Base-by-base conservation (phyloP, 2,329 filamentous ascomycete species). In the Onygena corvina region DNA sequence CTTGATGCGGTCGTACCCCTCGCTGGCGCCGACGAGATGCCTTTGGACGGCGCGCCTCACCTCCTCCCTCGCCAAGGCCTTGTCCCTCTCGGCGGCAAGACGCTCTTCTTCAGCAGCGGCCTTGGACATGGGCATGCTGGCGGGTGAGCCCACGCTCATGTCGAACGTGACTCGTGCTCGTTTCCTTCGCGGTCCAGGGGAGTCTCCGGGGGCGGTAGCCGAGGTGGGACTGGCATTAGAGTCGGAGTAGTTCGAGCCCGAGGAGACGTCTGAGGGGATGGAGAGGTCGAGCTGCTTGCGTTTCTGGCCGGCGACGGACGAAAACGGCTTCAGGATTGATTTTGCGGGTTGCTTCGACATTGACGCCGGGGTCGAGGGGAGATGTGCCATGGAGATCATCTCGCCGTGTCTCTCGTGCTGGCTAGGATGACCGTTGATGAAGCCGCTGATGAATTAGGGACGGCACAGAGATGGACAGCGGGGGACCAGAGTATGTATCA, bases 61-160 rank as follows among this genome's bases (percentile, higher is more conserved):
- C 60, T 81, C 77, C 60, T 81, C 77, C 48, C 74, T 74, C 48
- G 81, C 71, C 44, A 81, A 67, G 42, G 76, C 73, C 50, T 70
- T 63, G 50, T 72, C 74, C 65, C 79, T 79, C 54, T 75, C 73
- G 18, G 44, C 25, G 9, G 44, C 47, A 42, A 35, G 38, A 21
- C n/a, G n/a, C 21, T 21, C 30, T n/a, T 34, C 11, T 20, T 4
- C 6, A 18, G 11, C 4, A 21, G 4, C 29, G 12, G 4, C 35
- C 21, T 9, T 33, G 23, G 46, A 6, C 11, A 23, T 33, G 18
- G 7, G n/a, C 14, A 7, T 34, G 7, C 46, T 47, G 21, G 16
- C 30, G 3, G 46, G 33, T 34, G 27, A 30, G 11, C n/a, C 18
- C 18, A 46, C 27, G 29, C 25, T 61, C 36, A 64, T 59, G 38